These are phyloP conservation scores for Serendipita sp. DNA, from an alignment of 768 basidiomycete species.

Conservation along the genomic window DNA sequence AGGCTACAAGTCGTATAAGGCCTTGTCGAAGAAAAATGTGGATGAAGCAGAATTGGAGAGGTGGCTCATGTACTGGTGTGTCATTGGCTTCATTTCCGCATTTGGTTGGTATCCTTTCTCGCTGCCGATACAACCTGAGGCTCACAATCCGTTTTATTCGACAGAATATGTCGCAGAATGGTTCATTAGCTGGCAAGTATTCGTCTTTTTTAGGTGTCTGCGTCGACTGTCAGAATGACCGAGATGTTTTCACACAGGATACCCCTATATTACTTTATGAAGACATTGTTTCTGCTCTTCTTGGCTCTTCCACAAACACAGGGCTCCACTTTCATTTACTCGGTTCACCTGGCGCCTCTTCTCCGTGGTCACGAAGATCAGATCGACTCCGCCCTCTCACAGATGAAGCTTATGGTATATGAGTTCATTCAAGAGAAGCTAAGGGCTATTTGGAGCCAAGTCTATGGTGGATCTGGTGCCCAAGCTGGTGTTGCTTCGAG, in stretches of 20 bases:
- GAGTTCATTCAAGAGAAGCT: constrained; percentile 47
- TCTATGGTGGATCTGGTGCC: constrained; percentile 29
- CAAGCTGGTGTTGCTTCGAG: constrained; percentile 4
- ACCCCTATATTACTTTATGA: constrained; percentile 72
- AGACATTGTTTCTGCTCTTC: constrained; percentile 74
- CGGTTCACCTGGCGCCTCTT: constrained; percentile 61
- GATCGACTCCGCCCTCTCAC: constrained; percentile 66
- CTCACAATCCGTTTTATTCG: constrained; percentile 50
- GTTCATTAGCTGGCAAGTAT: constrained; percentile 63
- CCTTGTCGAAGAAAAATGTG: constrained; percentile 70
- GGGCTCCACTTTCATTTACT: constrained; percentile 76
- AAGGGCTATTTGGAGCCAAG: constrained; percentile 47
- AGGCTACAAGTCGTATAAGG: constrained; percentile 93
- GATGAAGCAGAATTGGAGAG: constrained; percentile 73
- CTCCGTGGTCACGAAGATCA: constrained; percentile 66
- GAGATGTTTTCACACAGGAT: constrained; percentile 35
- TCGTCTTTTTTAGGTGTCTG: background rate
- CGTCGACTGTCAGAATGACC: constrained; percentile 8
- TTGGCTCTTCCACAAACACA: constrained; percentile 80
- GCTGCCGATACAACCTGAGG: constrained; percentile 30
- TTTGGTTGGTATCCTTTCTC: background rate
- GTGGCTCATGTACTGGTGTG: constrained; percentile 90
- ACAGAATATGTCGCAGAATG: constrained; percentile 78
- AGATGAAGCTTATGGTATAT: constrained; percentile 41
- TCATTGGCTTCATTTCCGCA: constrained; percentile 17